phyloP scores from a whole-genome alignment of 225 moss, liverwort and hornwort genomes.

The Takakia lepidozioides region DNA sequence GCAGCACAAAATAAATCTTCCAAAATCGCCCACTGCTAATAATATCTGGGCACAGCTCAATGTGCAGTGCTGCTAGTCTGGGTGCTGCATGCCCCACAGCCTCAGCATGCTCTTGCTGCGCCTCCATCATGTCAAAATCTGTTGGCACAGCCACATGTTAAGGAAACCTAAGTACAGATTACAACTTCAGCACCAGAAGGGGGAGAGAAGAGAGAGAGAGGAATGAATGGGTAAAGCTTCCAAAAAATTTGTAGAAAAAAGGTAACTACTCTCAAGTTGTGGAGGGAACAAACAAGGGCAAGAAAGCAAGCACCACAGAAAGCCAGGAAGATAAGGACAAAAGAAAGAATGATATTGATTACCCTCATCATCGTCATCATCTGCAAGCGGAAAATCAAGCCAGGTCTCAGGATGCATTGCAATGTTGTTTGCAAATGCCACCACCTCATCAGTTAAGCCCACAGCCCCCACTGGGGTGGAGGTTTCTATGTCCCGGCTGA shows the following conservation, averaged over 20 bases:
- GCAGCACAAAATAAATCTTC: constrained; percentile 86
- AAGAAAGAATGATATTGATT: no score
- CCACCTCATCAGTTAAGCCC: constrained; percentile 70
- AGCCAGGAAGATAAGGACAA: neutral
- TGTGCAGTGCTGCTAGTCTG: constrained; percentile 58
- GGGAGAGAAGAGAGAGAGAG: no score
- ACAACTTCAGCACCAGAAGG: no score
- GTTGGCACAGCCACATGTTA: no score
- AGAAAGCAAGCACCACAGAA: neutral
- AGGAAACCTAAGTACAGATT: neutral
- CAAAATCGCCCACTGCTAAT: constrained; percentile 73
- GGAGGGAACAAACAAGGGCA: neutral
- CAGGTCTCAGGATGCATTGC: constrained; percentile 95
- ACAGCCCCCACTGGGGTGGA: constrained; percentile 45
- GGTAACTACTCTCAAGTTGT: no score
- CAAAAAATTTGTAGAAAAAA: no score
- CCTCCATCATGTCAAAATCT: constrained; percentile 69
- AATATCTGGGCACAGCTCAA: constrained; percentile 77
- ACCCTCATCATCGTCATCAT: constrained; percentile 73
- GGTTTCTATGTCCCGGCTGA: constrained; percentile 49
- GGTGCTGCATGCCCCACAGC: constrained; percentile 63
- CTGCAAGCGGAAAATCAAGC: constrained; percentile 79
- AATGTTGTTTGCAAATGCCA: constrained; percentile 82
- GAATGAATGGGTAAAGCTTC: no score
- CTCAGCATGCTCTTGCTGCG: constrained; percentile 61